These are phyloP conservation scores for Hypoxylon fuscum DNA, from an alignment of 495 filamentous ascomycete genomes.

Conservation along the genomic window DNA sequence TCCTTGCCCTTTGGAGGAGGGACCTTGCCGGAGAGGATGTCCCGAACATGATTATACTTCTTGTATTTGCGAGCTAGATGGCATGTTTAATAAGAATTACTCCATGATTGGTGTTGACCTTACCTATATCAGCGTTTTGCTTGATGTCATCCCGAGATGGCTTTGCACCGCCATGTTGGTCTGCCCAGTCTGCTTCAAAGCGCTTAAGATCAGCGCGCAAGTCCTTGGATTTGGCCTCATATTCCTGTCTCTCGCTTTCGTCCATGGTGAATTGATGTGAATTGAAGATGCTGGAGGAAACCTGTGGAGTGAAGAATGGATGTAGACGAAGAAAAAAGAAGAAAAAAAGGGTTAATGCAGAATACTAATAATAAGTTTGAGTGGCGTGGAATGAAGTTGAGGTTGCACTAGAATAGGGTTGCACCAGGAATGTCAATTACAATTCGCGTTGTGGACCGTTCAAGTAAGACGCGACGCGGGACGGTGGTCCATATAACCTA, in stretches of 20 bases:
- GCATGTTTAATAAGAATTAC: neutral
- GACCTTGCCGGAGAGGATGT: conserved; percentile 62
- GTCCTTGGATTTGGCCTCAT: conserved; percentile 53
- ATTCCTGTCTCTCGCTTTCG: conserved; percentile 45
- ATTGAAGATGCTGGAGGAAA: neutral
- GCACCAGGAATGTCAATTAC: neutral
- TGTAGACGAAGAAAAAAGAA: neutral
- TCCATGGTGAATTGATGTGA: conserved; percentile 50
- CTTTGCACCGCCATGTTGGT: conserved; percentile 74
- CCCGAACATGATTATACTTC: conserved; percentile 79
- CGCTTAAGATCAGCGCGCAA: conserved; percentile 81
- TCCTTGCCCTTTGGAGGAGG: conserved; percentile 47
- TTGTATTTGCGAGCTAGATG: conserved; percentile 85
- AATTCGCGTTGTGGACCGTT: conserved; percentile 6
- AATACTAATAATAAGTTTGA: neutral
- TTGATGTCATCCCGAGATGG: conserved; percentile 88
- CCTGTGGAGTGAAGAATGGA: neutral
- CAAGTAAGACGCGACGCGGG: conserved; percentile 28
- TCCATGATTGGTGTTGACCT: conserved; percentile 8
- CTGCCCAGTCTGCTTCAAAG: conserved; percentile 84
- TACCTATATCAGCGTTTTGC: conserved; percentile 82
- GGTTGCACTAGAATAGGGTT: too few species aligned
- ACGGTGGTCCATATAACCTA: too few species aligned
- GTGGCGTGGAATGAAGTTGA: neutral
- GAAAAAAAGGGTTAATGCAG: too few species aligned